Conservation (phyloP, 441 rosid genomes). For the Gossypium gossypioides region DNA sequence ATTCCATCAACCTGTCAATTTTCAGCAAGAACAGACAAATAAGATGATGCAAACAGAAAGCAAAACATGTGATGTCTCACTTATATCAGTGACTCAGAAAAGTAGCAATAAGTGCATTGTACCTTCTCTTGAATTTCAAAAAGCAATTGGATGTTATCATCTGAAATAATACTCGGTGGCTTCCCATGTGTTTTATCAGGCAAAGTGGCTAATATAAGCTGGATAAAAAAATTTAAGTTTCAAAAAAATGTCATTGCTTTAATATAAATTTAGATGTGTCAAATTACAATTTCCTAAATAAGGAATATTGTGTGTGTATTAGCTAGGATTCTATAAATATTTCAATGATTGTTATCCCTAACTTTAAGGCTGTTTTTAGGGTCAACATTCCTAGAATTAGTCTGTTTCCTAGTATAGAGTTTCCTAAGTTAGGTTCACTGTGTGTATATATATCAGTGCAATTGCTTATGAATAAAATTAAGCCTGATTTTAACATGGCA, state of each 20-base stretch:
- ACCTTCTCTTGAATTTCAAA: slow-evolving; percentile 72
- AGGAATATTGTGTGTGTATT: too few species aligned
- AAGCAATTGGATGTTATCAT: slow-evolving; percentile 55
- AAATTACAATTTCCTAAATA: too few species aligned
- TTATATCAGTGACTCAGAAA: slow-evolving; percentile 6
- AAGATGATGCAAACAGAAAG: slow-evolving; percentile 15
- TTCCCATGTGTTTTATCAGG: slow-evolving; percentile 43
- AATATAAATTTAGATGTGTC: neutral
- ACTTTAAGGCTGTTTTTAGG: too few species aligned
- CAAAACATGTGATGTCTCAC: slow-evolving; percentile 4
- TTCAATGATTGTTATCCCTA: too few species aligned
- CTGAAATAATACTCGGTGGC: slow-evolving; percentile 50
- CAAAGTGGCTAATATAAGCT: slow-evolving; percentile 58
- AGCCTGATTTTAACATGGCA: too few species aligned
- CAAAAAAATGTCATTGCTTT: neutral
- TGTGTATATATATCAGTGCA: too few species aligned
- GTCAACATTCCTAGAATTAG: too few species aligned
- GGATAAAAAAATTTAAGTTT: slow-evolving; percentile 15
- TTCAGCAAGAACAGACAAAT: slow-evolving; percentile 3
- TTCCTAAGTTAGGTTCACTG: too few species aligned
- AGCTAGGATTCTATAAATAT: too few species aligned
- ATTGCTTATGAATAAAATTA: too few species aligned
- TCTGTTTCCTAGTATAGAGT: too few species aligned
- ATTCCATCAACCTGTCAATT: slow-evolving; percentile 68
- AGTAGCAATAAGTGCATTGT: slow-evolving; percentile 17